Percentiles rank a stretch among this genome's conserved stretches.
These are phyloP conservation scores for Lactarius vividus DNA, from an alignment of 768 basidiomycete species.

Conservation along the genomic window DNA sequence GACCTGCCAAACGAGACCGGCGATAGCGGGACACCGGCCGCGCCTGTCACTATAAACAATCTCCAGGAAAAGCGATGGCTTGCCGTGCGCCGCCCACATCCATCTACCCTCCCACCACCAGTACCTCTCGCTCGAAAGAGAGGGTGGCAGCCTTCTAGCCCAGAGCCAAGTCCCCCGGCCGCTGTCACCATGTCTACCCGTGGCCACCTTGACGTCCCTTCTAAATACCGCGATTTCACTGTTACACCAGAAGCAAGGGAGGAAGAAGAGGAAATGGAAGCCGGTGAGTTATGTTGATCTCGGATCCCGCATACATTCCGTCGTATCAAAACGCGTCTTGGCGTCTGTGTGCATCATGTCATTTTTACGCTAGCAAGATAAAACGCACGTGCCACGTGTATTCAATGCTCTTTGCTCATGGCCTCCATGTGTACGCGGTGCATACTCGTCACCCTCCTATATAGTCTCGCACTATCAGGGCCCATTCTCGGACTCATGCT, in stretches of 20 bases:
- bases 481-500: conserved; percentile 29
- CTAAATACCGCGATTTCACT: conserved; percentile 51
- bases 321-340: conserved; percentile 12
- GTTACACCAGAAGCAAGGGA: conserved; percentile 29
- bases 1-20: conserved; percentile 27
- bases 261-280: conserved; percentile 43
- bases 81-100: conserved; percentile 27
- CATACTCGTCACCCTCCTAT: conserved; percentile 40
- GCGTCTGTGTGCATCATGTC: neutral
- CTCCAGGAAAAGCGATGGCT: conserved; percentile 29
- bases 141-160: conserved; percentile 67
- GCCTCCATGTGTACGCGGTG: conserved; percentile 32
- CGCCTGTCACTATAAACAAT: conserved; percentile 29
- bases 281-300: conserved; percentile 37
- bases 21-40: conserved; percentile 18
- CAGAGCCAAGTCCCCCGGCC: conserved; percentile 53
- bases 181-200: conserved; percentile 51
- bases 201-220: conserved; percentile 70
- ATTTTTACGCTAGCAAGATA: neutral
- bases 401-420: conserved; percentile 27
- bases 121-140: conserved; percentile 54
- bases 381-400: conserved; percentile 19
- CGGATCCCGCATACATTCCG: neutral
- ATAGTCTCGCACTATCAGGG: conserved; percentile 34
- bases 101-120: conserved; percentile 41